Base-by-base conservation (phyloP, 2,329 filamentous ascomycete species). In the Alternaria hordeiaustralica region DNA sequence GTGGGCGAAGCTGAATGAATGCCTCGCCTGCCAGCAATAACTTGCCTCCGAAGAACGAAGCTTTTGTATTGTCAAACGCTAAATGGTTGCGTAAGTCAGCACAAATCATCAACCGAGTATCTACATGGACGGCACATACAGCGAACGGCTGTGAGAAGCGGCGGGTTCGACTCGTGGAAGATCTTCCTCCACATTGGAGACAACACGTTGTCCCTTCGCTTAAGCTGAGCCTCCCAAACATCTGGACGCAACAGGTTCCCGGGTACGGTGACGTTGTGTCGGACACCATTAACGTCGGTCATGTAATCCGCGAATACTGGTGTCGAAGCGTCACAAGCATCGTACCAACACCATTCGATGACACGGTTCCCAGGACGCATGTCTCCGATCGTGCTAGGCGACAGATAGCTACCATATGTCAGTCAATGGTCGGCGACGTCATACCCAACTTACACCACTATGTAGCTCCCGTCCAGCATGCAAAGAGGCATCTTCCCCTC, bases 271-370 rank as follows among this genome's bases (percentile, higher is more conserved):
- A 79, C 76, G 25, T 70, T 70, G 63, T 83, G 81, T 1, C 65
- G 62, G 23, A 69, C 66, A 9, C 80, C 81, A 23, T 79, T 55
- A 3, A 64, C 60, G 59, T 83, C 82, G 4, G 82, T 84, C 73
- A 84, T 81, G 15, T 81, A 70, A 0, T 79, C 76, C 6, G 67
- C 64, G 26, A 82, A 75, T 2, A 79, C 78, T 2, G 68, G 25
- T 0, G 78, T 78, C 8, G 68, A 41, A 15, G 78, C 73, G 2
- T 72, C 54, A 43, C 79, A 75, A 56, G 82, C 79, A 57, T 72
- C 75, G 66, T 84, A 85, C 80, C 81, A 84, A 3, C 84, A 79
- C 72, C 76, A 83, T 61, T 84, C 84, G 59, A 84, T 69, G 4
- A 81, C 74, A 11, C 80, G 74, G 8, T 80, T 67, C 2, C 78